phyloP scores from a whole-genome alignment of 164 flowering plant genomes.

The Brasenia schreberi region DNA sequence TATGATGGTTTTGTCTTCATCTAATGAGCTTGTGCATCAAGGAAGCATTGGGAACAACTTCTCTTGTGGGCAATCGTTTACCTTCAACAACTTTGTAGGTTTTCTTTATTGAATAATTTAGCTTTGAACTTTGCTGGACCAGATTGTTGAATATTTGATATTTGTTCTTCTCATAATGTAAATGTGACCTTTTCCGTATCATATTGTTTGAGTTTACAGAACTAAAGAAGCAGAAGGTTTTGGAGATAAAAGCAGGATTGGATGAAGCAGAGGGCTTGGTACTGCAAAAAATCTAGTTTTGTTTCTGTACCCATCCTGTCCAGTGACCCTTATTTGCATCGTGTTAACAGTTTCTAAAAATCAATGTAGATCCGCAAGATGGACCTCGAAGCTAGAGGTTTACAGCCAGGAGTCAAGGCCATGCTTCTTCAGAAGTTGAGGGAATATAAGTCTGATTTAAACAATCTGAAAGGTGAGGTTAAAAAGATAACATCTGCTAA shows the following conservation, averaged over 20 bases:
- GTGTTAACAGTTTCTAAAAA: background rate
- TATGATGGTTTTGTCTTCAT: background rate
- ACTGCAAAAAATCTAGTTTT: background rate
- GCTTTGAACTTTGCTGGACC: background rate
- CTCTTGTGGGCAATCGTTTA: too few species aligned
- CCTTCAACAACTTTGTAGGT: background rate
- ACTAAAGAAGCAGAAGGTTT: conserved; percentile 65
- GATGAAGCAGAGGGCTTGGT: conserved; percentile 88
- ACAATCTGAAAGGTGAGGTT: conserved; percentile 64
- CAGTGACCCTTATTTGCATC: background rate
- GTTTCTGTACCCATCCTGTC: background rate
- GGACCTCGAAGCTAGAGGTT: conserved; percentile 89
- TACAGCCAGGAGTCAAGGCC: conserved; percentile 76
- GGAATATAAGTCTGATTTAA: conserved; percentile 82
- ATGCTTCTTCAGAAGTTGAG: conserved; percentile 77
- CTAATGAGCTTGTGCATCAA: too few species aligned
- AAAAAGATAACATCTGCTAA: conserved; percentile 52
- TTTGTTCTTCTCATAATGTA: background rate
- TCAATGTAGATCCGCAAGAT: conserved; percentile 56
- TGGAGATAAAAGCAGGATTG: conserved; percentile 56
- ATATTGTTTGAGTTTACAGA: conserved; percentile 30
- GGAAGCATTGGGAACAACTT: too few species aligned
- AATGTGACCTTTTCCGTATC: background rate
- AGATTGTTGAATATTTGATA: background rate
- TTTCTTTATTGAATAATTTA: too few species aligned